Base-by-base conservation (phyloP, 345 rosid genomes). In the Eutrema japonicum region DNA sequence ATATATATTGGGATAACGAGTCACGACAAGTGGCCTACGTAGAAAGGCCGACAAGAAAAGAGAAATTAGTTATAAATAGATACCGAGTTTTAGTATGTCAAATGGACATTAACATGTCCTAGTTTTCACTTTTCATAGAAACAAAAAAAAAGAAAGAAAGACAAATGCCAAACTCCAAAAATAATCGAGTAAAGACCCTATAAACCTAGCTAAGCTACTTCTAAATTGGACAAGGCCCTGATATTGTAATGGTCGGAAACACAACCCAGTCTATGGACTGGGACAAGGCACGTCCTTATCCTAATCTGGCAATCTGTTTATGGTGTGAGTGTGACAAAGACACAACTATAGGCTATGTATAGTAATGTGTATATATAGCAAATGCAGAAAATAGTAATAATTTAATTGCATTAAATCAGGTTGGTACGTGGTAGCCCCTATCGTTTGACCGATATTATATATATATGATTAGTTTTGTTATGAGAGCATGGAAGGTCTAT, bases 31-130 rank as follows among this genome's bases (percentile, higher is more conserved):
- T 67, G 26, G 56, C 62, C 55, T 53, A 52, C 70, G 75, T 47
- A 45, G 51, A 54, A 76, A 75, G 47, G 75, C 79, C 70, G 74
- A 76, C 79, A 76, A 62, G 74, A 69, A 53, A 45, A 10, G 29
- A 62, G 50, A 8, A 40, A 43, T 76, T 76, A 63, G 75, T 63
- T 76, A 37, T 46, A 56, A 51, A 53, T 60, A 52, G 9, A 59
- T 18, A 59, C 40, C 54, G 35, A 59, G 43, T 49, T 66, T 66
- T 57, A 60, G 55, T 42, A 13, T 50, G 54, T 49, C 74, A 53
- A 52, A 38, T 58, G 12, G 30, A 57, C 69, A 75, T 59, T 67
- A 75, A 68, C 56, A 41, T 74, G 57, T n/a, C 11, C 48, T 30
- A 48, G 32, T n/a, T 45, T 72, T 35, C 70, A 64, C 36, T 45